Evolutionary conservation across 164 flowering plant genomes (phyloP).

Genomic region (Annona squamosa): DNA sequence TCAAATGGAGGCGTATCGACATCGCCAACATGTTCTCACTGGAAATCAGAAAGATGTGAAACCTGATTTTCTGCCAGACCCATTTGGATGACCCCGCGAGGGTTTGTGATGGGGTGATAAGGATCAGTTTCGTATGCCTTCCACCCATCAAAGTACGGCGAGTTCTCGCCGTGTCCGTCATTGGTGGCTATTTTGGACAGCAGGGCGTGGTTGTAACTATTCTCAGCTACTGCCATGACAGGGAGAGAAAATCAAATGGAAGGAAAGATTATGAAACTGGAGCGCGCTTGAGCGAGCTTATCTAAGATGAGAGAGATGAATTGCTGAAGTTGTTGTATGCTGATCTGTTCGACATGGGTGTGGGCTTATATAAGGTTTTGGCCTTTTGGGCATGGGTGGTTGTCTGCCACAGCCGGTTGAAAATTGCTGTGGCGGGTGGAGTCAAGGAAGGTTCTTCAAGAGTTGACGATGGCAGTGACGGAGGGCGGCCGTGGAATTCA

Average conservation of each 20-base stretch:
- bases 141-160: constrained; percentile 30
- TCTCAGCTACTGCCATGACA: not conserved
- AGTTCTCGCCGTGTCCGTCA: constrained; percentile 27
- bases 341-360: not conserved
- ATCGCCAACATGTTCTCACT: no score
- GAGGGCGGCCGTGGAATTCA: no score
- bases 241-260: not conserved
- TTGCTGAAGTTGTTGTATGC: not conserved
- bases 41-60: not conserved
- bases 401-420: no score
- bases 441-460: no score
- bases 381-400: no score
- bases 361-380: no score
- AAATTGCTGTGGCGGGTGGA: no score
- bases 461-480: no score
- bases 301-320: not conserved
- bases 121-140: constrained; percentile 30
- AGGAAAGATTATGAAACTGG: not conserved
- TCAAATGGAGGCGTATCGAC: not conserved
- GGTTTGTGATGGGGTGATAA: constrained; percentile 20
- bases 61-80: constrained; percentile 36
- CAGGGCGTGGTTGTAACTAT: not conserved
- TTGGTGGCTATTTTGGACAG: constrained; percentile 24
- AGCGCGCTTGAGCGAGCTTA: not conserved
- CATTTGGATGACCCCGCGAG: constrained; percentile 28